Evolutionary conservation across 345 rosid species (phyloP).

Genomic region (Psidium guajava): DNA sequence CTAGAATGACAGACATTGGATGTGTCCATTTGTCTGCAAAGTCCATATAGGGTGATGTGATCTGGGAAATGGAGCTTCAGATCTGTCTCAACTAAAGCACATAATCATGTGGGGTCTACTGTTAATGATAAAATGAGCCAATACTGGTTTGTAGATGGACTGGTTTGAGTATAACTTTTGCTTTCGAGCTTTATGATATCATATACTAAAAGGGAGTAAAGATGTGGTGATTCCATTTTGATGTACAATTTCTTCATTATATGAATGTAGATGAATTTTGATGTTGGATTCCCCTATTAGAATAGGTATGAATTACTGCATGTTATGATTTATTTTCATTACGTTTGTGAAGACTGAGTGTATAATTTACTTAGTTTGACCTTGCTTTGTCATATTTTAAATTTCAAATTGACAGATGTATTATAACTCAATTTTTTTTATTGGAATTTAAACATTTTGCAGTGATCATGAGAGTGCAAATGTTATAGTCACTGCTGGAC

Average conservation of each 20-base stretch:
- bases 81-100: background rate
- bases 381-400: background rate
- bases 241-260: background rate
- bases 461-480: constrained; percentile 59
- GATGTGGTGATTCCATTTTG: background rate
- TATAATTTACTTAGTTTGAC: background rate
- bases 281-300: background rate
- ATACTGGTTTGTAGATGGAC: background rate
- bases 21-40: background rate
- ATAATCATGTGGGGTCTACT: background rate
- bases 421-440: background rate
- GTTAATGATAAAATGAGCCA: background rate
- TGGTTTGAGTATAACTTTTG: background rate
- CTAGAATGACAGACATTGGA: background rate
- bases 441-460: constrained; percentile 4
- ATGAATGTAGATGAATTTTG: background rate
- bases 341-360: background rate
- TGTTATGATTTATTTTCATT: background rate
- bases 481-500: constrained; percentile 75
- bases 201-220: background rate
- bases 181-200: background rate
- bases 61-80: background rate
- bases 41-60: background rate
- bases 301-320: background rate
- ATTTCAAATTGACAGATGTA: background rate